A percentile compares a stretch with the other conserved stretches of the same genome.
phyloP scores from a whole-genome alignment of 176 grass and related monocot species.

The Aegilops sharonensis region DNA sequence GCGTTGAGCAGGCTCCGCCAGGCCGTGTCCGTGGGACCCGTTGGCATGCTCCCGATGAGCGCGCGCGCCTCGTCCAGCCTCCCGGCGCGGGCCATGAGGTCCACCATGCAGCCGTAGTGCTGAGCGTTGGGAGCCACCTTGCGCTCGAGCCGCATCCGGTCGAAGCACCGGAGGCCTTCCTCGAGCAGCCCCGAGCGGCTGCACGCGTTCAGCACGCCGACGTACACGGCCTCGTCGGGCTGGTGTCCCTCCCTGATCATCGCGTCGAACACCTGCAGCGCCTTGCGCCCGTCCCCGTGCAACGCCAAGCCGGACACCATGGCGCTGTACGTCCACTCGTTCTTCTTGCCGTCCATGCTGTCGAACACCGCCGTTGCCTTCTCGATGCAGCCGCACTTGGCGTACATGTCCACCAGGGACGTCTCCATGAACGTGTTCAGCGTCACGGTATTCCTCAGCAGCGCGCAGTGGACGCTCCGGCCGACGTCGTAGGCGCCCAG shows the following conservation, averaged over 20 bases:
- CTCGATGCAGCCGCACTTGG: constrained; percentile 58
- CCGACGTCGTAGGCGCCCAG: constrained; percentile 50
- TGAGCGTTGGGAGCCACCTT: constrained; percentile 54
- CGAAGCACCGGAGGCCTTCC: constrained; percentile 73
- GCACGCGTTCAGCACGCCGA: constrained; percentile 71
- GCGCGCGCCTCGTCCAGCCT: constrained; percentile 50
- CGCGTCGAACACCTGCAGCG: constrained; percentile 55
- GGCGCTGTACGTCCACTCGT: constrained; percentile 57
- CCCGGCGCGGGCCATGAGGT: constrained; percentile 64
- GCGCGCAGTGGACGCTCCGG: constrained; percentile 56
- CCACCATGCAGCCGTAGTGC: constrained; percentile 85
- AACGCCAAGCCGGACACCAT: constrained; percentile 63
- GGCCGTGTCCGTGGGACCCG: constrained; percentile 45
- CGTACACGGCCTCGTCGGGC: constrained; percentile 67
- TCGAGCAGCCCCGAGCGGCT: constrained; percentile 63
- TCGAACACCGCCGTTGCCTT: constrained; percentile 52
- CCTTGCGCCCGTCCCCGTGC: constrained; percentile 54
- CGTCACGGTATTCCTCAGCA: constrained; percentile 46
- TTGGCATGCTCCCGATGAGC: constrained; percentile 63
- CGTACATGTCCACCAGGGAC: constrained; percentile 78
- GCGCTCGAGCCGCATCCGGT: constrained; percentile 73
- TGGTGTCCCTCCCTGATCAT: constrained; percentile 51
- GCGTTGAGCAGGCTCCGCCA: constrained; percentile 77
- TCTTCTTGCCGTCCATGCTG: constrained; percentile 49
- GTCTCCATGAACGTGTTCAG: constrained; percentile 67